Base-by-base conservation (phyloP, 2,329 filamentous ascomycete species). In the Fusarium camptoceras region DNA sequence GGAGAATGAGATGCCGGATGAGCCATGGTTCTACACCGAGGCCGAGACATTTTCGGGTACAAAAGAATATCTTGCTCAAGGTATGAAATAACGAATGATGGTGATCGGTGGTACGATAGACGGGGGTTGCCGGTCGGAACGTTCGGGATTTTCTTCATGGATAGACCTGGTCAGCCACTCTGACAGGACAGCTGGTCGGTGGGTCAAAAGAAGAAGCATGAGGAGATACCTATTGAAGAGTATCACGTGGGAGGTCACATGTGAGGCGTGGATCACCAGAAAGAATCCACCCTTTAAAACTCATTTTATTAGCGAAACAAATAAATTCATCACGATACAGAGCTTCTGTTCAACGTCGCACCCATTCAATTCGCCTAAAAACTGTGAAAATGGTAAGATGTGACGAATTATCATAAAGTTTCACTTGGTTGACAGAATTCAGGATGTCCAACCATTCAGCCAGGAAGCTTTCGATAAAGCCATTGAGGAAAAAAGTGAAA, bases 1-100 rank as follows among this genome's bases (percentile, higher is more conserved):
- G 41, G 60, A 65, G 6, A 46, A 65, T 5, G 62, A 65, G 20
- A 65, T 65, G 62, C 62, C 24, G 0, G 62, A 65, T 5, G 62
- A 65, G 14, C 62, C 62, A 0, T 65, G 62, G 62, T 65, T 65
- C 3, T 65, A 65, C 11, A 34, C 48, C 0, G 62, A 30, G 16
- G 2, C 18, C 3, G 62, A 65, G 30, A 65, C 62, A 0, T 59
- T 47, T 11, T 65, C 62, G 2, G 37, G 43, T 22, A 65, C 62
- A 0, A 65, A 65, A 7, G 62, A 65, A 27, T 65, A 65, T 16
- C 62, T 65, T 2, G 48, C 62, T 3, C 31, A 59, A 7, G 62
- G 62, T 3, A 65, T 65, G 62, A 30, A 65, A 24, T 65, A 22
- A 51, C 12, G 18, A 14, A 8, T 4, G 6, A 8, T 8, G 20